Base-by-base conservation (phyloP, 257 asterid species). In the Solanum chmielewskii region DNA sequence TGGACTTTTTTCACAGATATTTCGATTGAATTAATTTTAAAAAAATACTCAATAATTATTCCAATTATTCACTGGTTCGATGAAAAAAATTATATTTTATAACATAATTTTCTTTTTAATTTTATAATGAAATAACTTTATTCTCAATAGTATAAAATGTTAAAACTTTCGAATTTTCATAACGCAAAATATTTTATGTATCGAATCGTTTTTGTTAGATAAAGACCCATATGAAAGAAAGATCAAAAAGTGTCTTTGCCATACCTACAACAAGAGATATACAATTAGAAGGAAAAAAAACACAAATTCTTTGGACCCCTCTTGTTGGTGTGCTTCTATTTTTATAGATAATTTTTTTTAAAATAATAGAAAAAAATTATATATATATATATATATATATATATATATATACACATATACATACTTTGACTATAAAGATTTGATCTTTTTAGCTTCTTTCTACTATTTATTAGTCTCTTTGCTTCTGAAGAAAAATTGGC, bases 391-490 rank as follows among this genome's bases (percentile, higher is more conserved):
- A 88, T 66, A 31, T 31, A 31, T 31, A 2, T 33, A 33, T 33
- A 33, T 35, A 35, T 35, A 35, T 35, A 11, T 15, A 69, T 35
- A 70, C 83, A 76, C 73, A 83, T 89, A 87, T 78, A 82, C 74
- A 87, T 39, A 8, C 83, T 91, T 90, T 84, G 88, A 89, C 93
- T 89, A 92, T 89, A 90, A 93, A 90, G 92, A 81, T 90, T 86
- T 84, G 86, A 91, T 92, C 91, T 91, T 91, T 89, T 56, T 76
- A 35, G 89, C 87, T 86, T 89, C 75, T 82, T 71, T 62, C 73
- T 9, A 47, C 45, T 59, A 37, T 41, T 39, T 41, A 39, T 39
- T 41, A 29, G 62, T 41, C 89, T 47, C 73, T 86, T 71, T 87
- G 77, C 87, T 60, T 83, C 6, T 45, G 8, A 78, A 10, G 9